Base-by-base conservation (phyloP, 495 filamentous ascomycete species). In the Penicillium argentinense region DNA sequence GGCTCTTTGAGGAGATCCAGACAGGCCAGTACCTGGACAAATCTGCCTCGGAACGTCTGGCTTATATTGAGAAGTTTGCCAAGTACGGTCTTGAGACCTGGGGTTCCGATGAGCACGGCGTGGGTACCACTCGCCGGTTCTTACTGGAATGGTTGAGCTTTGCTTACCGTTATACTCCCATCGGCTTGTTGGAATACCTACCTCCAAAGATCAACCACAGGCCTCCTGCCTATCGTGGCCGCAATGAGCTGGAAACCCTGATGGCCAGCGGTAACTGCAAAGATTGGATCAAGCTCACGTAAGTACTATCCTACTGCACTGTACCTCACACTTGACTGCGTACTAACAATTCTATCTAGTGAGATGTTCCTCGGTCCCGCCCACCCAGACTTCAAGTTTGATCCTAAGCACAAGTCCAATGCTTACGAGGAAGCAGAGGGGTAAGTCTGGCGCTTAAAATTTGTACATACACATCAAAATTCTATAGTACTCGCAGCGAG, bases 281-380 rank as follows among this genome's bases (percentile, higher is more conserved):
- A 71, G 93, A 98, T 67, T 98, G 93, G 93, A 88, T 98, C 57
- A 97, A 96, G 76, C 95, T 98, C 60, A 93, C 87, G 90, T 95
- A 79, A 65, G 84, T 71, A n/a, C n/a, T n/a, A n/a, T n/a, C n/a
- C n/a, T n/a, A n/a, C n/a, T n/a, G n/a, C n/a, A n/a, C n/a, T n/a
- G n/a, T n/a, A n/a, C n/a, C n/a, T n/a, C n/a, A n/a, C n/a, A n/a
- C n/a, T n/a, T n/a, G n/a, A n/a, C n/a, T n/a, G n/a, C n/a, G n/a
- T n/a, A n/a, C 56, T 62, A 54, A 66, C 43, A 11, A n/a, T 27
- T 32, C 1, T 19, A 25, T 19, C 18, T 42, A 95, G 90, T 59
- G 93, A 98, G 57, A 97, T 98, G 91, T 97, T 95, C 73, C 79
- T 98, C 11, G 93, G 93, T 13, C 89, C 91, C 25, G 86, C 89